Evolutionary conservation across 2,329 filamentous ascomycete species (phyloP).

Genomic region (Botrytis elliptica): DNA sequence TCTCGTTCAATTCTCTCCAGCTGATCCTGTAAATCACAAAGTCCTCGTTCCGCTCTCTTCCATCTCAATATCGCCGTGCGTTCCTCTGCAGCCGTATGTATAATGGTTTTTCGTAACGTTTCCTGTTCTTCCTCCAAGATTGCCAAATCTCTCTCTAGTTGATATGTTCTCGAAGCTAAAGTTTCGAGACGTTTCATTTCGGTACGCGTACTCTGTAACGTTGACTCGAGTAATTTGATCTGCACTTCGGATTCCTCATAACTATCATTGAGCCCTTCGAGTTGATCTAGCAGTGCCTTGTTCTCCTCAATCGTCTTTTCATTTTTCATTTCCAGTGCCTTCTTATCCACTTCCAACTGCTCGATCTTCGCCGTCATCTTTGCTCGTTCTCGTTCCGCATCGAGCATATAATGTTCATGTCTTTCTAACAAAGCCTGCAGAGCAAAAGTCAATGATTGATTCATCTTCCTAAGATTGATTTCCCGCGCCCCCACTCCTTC

Average conservation of each 20-base stretch:
- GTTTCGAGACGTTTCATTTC: constrained; percentile 72
- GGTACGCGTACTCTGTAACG: constrained; percentile 73
- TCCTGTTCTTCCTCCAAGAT: constrained; percentile 80
- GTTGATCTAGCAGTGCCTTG: constrained; percentile 72
- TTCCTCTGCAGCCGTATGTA: constrained; percentile 69
- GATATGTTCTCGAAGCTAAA: constrained; percentile 70
- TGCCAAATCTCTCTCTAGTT: constrained; percentile 77
- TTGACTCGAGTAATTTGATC: constrained; percentile 73
- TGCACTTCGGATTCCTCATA: constrained; percentile 77
- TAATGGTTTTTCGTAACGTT: constrained; percentile 65
- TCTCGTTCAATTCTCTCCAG: constrained; percentile 87
- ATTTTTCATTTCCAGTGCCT: constrained; percentile 72
- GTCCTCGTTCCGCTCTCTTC: constrained; percentile 77
- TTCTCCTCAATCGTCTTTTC: constrained; percentile 80
- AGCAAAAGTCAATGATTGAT: constrained; percentile 63
- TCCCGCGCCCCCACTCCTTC: background rate
- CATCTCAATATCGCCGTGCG: constrained; percentile 78
- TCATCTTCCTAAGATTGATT: constrained; percentile 26
- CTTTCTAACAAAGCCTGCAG: constrained; percentile 84
- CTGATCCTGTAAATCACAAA: constrained; percentile 79
- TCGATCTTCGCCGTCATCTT: constrained; percentile 25
- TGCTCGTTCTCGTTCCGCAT: constrained; percentile 79
- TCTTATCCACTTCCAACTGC: constrained; percentile 63
- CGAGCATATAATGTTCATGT: constrained; percentile 91
- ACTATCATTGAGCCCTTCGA: constrained; percentile 80